Percentiles rank a stretch among this genome's conserved stretches.
Conservation (phyloP, 805 yeast species). For the Helenozyma baotianmanensis region DNA sequence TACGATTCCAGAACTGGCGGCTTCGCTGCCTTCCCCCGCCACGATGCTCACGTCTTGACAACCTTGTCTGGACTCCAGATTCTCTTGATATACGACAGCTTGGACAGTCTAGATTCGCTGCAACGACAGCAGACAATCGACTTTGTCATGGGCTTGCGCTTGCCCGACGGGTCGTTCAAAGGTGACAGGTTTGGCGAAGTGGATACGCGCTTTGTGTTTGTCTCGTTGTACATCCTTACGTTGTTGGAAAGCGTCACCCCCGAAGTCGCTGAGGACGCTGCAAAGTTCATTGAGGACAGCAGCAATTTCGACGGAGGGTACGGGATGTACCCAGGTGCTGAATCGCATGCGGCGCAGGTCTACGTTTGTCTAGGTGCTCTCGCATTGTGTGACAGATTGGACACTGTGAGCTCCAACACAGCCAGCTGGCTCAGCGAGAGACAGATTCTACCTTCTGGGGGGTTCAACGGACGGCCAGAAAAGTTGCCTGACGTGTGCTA, state of each 20-base stretch:
- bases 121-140: constrained; percentile 23
- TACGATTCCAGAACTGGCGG: constrained; percentile 62
- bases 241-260: constrained; percentile 61
- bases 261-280: constrained; percentile 56
- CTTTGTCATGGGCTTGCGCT: constrained; percentile 41
- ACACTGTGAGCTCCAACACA: constrained; percentile 49
- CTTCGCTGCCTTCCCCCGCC: constrained; percentile 84
- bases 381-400: constrained; percentile 30
- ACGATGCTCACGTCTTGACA: constrained; percentile 81
- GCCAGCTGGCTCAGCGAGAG: constrained; percentile 91
- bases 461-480: constrained; percentile 94
- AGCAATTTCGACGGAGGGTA: constrained; percentile 94
- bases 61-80: constrained; percentile 88
- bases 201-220: constrained; percentile 87
- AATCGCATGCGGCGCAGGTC: constrained; percentile 89
- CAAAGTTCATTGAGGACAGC: constrained; percentile 60
- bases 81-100: constrained; percentile 51
- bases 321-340: constrained; percentile 92
- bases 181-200: constrained; percentile 93
- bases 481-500: constrained; percentile 97
- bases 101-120: constrained; percentile 38
- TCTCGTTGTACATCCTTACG: constrained; percentile 69
- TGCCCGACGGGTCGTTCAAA: constrained; percentile 67
- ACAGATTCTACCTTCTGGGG: constrained; percentile 75
- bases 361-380: constrained; percentile 82